Percentiles rank a stretch among this genome's conserved stretches.
These are phyloP conservation scores for Acarospora socialis DNA, from an alignment of 2,329 filamentous ascomycete species.

Conservation along the genomic window DNA sequence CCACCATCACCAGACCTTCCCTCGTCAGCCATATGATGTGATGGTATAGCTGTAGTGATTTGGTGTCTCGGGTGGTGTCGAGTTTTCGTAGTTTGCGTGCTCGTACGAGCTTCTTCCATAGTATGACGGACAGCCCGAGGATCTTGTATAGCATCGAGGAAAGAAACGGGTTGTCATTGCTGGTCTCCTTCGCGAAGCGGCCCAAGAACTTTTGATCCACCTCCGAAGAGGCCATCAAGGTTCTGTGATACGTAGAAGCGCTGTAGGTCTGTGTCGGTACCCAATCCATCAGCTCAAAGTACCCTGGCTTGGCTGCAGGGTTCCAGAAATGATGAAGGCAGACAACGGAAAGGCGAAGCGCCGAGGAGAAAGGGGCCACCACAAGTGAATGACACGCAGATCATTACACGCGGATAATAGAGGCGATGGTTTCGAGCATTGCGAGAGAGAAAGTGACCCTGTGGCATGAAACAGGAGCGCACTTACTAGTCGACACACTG, in stretches of 20 bases:
- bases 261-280: too few relatives aligned
- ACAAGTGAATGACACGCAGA: too few relatives aligned
- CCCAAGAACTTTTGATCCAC: conserved; percentile 96
- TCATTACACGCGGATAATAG: too few relatives aligned
- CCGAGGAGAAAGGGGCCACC: too few relatives aligned
- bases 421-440: too few relatives aligned
- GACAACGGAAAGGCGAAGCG: too few relatives aligned
- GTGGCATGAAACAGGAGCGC: too few relatives aligned
- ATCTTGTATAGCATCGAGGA: conserved; percentile 79
- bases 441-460: too few relatives aligned
- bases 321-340: too few relatives aligned
- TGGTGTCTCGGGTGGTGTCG: conserved; percentile 64
- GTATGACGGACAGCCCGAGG: conserved; percentile 74
- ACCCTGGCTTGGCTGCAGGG: neutral
- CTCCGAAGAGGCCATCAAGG: conserved; percentile 83
- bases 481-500: too few relatives aligned
- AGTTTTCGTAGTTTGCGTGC: conserved; percentile 71
- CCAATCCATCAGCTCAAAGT: too few relatives aligned
- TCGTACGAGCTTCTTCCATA: conserved; percentile 68
- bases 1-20: conserved; percentile 77
- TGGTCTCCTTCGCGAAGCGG: conserved; percentile 68
- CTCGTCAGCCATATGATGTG: conserved; percentile 93
- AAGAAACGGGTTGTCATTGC: conserved; percentile 62
- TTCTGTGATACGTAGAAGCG: too few relatives aligned
- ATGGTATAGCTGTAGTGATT: conserved; percentile 68